Conservation (phyloP, 805 yeast genomes). For the Torulaspora indica region DNA sequence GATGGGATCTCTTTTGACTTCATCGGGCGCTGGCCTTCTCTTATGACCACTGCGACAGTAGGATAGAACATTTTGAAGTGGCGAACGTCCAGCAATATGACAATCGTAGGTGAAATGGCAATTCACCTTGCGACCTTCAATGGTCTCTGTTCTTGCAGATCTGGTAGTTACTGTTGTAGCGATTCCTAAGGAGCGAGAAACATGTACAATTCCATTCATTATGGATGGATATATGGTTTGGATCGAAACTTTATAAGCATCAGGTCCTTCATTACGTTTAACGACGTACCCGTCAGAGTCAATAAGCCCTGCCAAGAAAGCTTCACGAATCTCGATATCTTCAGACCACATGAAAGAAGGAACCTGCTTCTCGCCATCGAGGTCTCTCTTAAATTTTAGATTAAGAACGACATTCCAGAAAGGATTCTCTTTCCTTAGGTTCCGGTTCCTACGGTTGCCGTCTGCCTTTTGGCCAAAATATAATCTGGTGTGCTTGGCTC, state of each 20-base stretch:
- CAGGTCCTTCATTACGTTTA: constrained; percentile 17
- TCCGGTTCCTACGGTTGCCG: constrained; percentile 14
- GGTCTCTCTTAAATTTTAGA: constrained; percentile 24
- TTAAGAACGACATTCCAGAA: constrained; percentile 32
- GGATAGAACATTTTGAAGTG: constrained; percentile 26
- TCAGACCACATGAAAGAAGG: constrained; percentile 38
- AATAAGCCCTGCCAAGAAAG: constrained; percentile 43
- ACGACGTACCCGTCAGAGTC: constrained; percentile 39
- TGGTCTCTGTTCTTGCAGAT: constrained; percentile 21
- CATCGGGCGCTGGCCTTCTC: constrained; percentile 14
- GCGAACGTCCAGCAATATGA: constrained; percentile 21
- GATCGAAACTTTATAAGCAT: constrained; percentile 29
- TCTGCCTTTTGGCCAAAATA: constrained; percentile 19
- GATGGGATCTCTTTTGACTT: constrained; percentile 19
- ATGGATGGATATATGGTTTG: constrained; percentile 34
- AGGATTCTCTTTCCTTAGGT: constrained; percentile 27
- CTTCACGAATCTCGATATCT: constrained; percentile 40
- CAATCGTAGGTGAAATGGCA: constrained; percentile 30
- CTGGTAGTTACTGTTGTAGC: constrained; percentile 33
- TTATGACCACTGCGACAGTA: constrained; percentile 29
- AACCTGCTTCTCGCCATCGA: constrained; percentile 31
- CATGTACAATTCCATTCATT: constrained; percentile 36
- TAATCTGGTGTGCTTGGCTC: constrained; percentile 27
- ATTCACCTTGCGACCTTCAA: constrained; percentile 23
- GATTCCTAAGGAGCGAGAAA: constrained; percentile 45